These are phyloP conservation scores for Aspergillus ochraceus DNA, from an alignment of 2,329 filamentous ascomycete genomes.

Conservation along the genomic window DNA sequence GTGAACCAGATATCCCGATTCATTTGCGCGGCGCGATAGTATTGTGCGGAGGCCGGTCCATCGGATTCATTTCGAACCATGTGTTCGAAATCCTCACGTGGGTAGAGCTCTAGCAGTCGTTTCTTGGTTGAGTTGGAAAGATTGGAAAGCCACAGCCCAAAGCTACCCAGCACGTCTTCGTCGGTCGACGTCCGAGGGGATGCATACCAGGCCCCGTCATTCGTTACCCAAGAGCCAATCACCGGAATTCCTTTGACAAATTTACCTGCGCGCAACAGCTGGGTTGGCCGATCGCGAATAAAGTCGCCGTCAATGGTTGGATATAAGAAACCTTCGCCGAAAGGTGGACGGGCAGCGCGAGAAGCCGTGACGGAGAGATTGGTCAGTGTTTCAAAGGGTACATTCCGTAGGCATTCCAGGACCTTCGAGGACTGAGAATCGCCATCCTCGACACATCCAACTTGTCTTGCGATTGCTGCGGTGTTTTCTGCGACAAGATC, in stretches of 20 bases:
- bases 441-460: conserved; percentile 10
- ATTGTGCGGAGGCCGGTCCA: conserved; percentile 27
- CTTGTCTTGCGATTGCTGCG: conserved; percentile 18
- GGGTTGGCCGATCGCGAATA: conserved; percentile 24
- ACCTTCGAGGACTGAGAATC: conserved; percentile 11
- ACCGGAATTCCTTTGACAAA: conserved; percentile 19
- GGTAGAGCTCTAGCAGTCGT: conserved; percentile 21
- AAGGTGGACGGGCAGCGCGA: conserved; percentile 19
- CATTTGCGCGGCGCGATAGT: conserved; percentile 36
- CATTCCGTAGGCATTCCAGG: conserved; percentile 20
- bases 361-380: conserved; percentile 27
- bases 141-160: conserved; percentile 15
- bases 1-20: conserved; percentile 35
- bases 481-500: conserved; percentile 25
- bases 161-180: conserved; percentile 18
- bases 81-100: conserved; percentile 16
- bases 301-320: conserved; percentile 28
- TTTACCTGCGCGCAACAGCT: conserved; percentile 25
- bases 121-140: conserved; percentile 16
- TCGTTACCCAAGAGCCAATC: conserved; percentile 20
- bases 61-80: conserved; percentile 9
- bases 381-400: conserved; percentile 16
- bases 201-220: conserved; percentile 22
- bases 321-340: conserved; percentile 21
- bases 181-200: conserved; percentile 13